Evolutionary conservation across 768 basidiomycete species (phyloP), one percentile per base, ranked within the genome.

Genomic region (Porphyrellus cyaneotinctus): DNA sequence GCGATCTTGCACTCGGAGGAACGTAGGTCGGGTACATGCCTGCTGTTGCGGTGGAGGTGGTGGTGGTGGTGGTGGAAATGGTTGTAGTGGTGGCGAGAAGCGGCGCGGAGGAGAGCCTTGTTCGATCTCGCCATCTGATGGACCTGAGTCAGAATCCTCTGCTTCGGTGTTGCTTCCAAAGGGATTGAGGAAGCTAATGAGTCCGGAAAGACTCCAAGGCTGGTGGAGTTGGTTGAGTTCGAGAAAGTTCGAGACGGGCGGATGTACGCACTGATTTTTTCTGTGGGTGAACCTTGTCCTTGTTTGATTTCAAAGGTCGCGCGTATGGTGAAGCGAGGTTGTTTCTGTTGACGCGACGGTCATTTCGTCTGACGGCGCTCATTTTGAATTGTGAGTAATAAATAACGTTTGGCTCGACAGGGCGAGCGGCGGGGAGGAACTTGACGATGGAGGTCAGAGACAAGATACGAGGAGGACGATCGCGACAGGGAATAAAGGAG

Each of bases 251-350:
- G 24, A 45, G 35, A 36, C 11, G 9, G 8, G 37, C 35, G 23
- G 35, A 30, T 32, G 14, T 32, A 59, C 76, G 52, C 52, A 82
- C 81, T 28, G 81, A 75, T 77, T 82, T 79, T 72, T 77, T 72
- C 28, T 58, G 52, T 66, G 52, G 64, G 39, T 31, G 36, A 5
- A 15, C 11, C 12, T 15, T 57, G 33, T 6, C 71, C 58, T 43
- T 59, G 53, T 31, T 62, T 18, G 62, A 52, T 43, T 56, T 62
- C 15, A 55, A 35, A 36, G 69, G 70, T 24, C 84, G 76, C 47
- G 75, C 66, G 64, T 88, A 88, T 0, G 87, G 87, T 3, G 75
- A 77, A n/a, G 80, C 72, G 32, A 68, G 53, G n/a, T 54, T 62
- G 52, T 58, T 70, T 60, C 71, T 73, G 38, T 64, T 67, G 43